Evolutionary conservation across 441 rosid species (phyloP), one percentile per base, ranked within the genome.

Genomic region (Cnidoscolus chayamansa): DNA sequence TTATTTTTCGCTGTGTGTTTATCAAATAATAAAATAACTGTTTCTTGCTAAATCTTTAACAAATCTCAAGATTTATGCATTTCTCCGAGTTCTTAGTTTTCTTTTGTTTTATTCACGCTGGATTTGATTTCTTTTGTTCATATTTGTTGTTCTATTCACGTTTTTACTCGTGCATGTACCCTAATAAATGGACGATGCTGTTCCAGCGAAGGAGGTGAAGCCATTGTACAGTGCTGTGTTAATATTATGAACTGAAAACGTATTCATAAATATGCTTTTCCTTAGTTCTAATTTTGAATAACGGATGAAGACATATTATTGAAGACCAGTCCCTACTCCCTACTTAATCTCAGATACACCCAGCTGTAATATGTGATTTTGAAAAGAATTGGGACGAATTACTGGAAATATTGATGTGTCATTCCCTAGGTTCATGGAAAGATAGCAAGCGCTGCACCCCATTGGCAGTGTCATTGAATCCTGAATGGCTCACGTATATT

Each of bases 41-140:
- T 65, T 62, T 50, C 7, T 8, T 17, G 51, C 62, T 40, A 70
- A 70, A 70, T 76, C 78, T 57, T 40, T 35, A 19, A 10, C 43
- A 45, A 31, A 67, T 73, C 59, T 73, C 17, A 1, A 5, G 45
- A 6, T 45, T 45, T 5, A 31, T 31, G 11, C 56, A n/a, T 19
- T 1, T 55, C 7, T 55, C 31, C n/a, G 2, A 5, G 59, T 59
- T n/a, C 25, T n/a, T 57, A 20, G 4, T 59, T 11, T 10, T n/a
- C 32, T 0, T 31, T 16, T 20, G 8, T 64, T 31, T 61, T 61
- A 20, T 32, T 12, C 40, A 4, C 54, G 19, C 32, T 13, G 17
- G 48, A 8, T 13, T 65, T 1, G 0, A 55, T 7, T 2, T 55
- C 59, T 7, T 32, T 60, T 60, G 4, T 60, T 32, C 40, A 13